Evolutionary conservation across 257 asterid genomes (phyloP).

Genomic region (Solanum pimpinellifolium): DNA sequence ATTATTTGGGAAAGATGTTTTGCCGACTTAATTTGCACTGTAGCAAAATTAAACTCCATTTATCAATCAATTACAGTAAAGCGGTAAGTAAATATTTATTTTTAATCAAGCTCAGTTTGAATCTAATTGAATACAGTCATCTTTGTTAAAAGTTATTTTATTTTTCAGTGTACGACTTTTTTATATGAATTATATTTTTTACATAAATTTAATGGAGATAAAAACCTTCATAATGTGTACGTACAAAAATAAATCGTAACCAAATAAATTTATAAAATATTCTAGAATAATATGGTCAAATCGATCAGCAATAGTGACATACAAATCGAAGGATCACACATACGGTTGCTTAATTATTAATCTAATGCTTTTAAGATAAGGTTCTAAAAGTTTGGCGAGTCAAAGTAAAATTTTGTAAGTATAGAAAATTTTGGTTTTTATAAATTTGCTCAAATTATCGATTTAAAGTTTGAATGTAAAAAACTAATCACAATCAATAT

Average conservation of each 20-base stretch:
- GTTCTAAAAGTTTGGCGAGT: background rate
- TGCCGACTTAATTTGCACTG: background rate
- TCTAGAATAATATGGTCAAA: background rate
- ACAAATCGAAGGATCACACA: background rate
- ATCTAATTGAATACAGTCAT: rapidly evolving
- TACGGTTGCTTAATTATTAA: background rate
- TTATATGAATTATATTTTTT: rapidly evolving
- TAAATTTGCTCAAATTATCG: background rate
- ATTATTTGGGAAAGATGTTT: background rate
- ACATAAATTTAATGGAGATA: background rate
- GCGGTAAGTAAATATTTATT: background rate
- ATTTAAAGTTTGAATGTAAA: background rate
- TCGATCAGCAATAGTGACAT: background rate
- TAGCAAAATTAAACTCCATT: background rate
- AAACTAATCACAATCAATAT: background rate
- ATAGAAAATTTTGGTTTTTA: background rate
- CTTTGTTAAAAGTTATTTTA: rapidly evolving
- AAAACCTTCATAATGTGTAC: background rate
- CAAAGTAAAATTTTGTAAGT: background rate
- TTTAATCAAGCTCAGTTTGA: too few species aligned
- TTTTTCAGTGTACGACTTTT: rapidly evolving
- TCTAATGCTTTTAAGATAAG: background rate
- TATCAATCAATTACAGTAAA: rapidly evolving
- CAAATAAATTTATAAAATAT: background rate
- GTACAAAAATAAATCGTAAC: background rate